Percentiles rank a stretch among this genome's conserved stretches.
phyloP scores from a whole-genome alignment of 257 asterid species.

The Knoxia roxburghii region DNA sequence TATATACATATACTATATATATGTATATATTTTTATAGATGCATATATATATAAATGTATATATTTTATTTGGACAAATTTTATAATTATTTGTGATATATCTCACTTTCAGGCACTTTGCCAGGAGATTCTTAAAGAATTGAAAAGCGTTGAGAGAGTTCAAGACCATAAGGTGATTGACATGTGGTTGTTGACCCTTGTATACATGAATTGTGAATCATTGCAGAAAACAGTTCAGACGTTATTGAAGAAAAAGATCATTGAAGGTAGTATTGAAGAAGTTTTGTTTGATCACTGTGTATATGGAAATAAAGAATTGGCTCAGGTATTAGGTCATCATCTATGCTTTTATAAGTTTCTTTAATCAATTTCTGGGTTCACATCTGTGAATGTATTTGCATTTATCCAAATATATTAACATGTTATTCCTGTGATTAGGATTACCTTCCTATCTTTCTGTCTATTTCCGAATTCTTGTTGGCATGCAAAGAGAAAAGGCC shows the following conservation, averaged over 20 bases:
- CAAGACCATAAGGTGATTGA: constrained; percentile 70
- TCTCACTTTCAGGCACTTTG: constrained; percentile 51
- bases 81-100: background rate
- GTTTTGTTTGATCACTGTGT: constrained; percentile 64
- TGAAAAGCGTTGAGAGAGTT: constrained; percentile 59
- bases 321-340: constrained; percentile 43
- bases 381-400: background rate
- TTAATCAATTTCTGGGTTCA: background rate
- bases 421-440: constrained; percentile 44
- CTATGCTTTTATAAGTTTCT: background rate
- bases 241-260: constrained; percentile 65
- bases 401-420: constrained; percentile 9
- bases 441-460: constrained; percentile 59
- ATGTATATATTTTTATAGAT: too few species aligned
- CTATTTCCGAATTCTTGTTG: constrained; percentile 64
- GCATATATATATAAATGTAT: too few species aligned
- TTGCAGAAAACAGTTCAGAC: constrained; percentile 67
- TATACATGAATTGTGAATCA: constrained; percentile 55
- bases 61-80: too few species aligned
- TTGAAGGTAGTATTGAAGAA: constrained; percentile 67
- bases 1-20: too few species aligned
- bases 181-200: constrained; percentile 63
- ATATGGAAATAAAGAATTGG: constrained; percentile 57
- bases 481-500: constrained; percentile 74
- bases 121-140: constrained; percentile 67